Evolutionary conservation across 306 rosid species (phyloP), one percentile per base, ranked within the genome.

Genomic region (Sicyos baderoa): DNA sequence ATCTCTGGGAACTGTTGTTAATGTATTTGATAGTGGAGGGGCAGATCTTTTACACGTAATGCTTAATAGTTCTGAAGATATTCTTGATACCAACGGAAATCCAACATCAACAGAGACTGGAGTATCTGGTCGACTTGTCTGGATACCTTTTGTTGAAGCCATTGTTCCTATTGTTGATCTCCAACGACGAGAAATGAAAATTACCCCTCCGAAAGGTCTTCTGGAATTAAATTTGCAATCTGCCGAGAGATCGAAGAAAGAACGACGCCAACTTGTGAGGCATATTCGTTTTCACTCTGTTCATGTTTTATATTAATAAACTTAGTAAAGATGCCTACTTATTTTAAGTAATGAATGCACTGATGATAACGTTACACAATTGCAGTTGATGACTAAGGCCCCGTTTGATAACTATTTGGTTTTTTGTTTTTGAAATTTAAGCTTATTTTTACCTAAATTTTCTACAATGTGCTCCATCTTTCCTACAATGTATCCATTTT

Each of bases 181-280:
- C 73, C 49, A 77, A 35, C 76, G 74, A 75, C 84, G 87, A 80
- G 94, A 88, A 76, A 88, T 93, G 84, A 87, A 79, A 63, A 86
- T 93, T 68, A 85, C 86, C 55, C 99, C 99, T 0, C 99, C 96
- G 72, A 90, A 90, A 83, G 99, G 99, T 76, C 99, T 93, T 54
- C 82, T 93, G 51, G 96, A 89, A 72, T 76, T 93, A 81, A 93
- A 93, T 75, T 79, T 90, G 67, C 86, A 85, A 62, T 80, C 72
- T 78, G 94, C 88, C 59, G 96, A 86, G 54, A 88, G 88, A 73
- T 88, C 97, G 75, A 93, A 93, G 84, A 93, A 88, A 84, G 98
- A 93, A 84, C 86, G 96, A 74, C 97, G 94, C 77, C 96, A 86
- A 78, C 84, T 88, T 84, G 98, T 93, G 85, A 93, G 98, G 77